Evolutionary conservation across 805 yeast genomes (phyloP), one percentile per base, ranked within the genome.

Genomic region (Yamadazyma olivae): DNA sequence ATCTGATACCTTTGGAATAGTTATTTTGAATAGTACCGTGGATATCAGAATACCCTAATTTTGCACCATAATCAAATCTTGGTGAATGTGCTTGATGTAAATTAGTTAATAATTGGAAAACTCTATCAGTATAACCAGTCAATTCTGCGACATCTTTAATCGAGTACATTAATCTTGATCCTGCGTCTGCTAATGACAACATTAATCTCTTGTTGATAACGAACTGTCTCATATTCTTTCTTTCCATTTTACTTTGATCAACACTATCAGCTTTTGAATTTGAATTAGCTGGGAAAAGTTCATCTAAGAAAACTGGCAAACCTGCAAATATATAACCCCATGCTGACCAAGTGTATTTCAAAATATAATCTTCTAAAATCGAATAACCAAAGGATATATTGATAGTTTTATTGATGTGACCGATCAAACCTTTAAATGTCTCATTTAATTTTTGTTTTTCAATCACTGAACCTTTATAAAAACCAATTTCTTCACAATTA

Each of bases 301-400:
- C 73, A 14, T 81, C 81, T 39, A 87, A 57, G 35, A 89, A 77
- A 13, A 90, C 90, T 2, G 98, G 98, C 44, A 90, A 73, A 1
- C 95, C 83, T 0, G 96, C 86, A 63, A 87, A 89, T 16, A 89
- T 60, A 56, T 88, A 89, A n/a, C 97, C 96, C 62, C 90, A 74
- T 0, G 95, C 96, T 3, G 96, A 88, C 97, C 97, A 90, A 9
- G 91, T 79, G 54, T 86, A 88, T 61, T 89, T 90, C 57, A 90
- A 73, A 32, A 89, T 77, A 52, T 88, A 87, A 54, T 88, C 95
- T 63, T 90, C 96, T 40, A 84, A 59, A 43, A 86, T 69, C 34
- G 80, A 81, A 57, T 88, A 90, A 8, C 71, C 61, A 38, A 85
- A 80, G 41, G 83, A 75, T 27, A 74, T 67, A 41, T 75, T 68